A percentile compares a stretch with the other conserved stretches of the same genome.
Conservation (phyloP, 306 rosid species). For the Inga laurina region DNA sequence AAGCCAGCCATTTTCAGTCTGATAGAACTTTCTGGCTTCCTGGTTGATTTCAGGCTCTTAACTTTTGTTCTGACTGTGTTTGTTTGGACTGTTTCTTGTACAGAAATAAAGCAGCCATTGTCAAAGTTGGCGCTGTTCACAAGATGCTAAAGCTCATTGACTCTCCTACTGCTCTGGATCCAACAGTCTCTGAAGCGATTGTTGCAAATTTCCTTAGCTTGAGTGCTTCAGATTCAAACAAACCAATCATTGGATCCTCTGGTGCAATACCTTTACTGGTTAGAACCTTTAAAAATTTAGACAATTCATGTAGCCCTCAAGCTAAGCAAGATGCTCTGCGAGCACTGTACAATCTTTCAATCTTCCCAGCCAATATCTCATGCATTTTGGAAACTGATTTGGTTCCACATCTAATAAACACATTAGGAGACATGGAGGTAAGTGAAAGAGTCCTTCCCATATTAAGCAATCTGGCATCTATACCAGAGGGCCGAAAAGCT, state of each 20-base stretch:
- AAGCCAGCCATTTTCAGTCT: slow-evolving; percentile 19
- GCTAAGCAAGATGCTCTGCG: slow-evolving; percentile 84
- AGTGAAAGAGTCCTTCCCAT: slow-evolving; percentile 77
- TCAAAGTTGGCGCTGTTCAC: slow-evolving; percentile 86
- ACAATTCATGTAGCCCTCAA: slow-evolving; percentile 52
- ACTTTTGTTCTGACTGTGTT: not conserved
- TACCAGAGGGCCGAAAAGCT: slow-evolving; percentile 78
- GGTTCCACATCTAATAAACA: slow-evolving; percentile 58
- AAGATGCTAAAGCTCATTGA: slow-evolving; percentile 84
- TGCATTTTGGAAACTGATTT: slow-evolving; percentile 71
- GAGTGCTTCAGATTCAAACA: slow-evolving; percentile 92
- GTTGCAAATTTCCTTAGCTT: slow-evolving; percentile 87
- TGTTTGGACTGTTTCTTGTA: slow-evolving; percentile 8
- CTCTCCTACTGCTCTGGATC: slow-evolving; percentile 46
- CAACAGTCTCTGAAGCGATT: slow-evolving; percentile 77
- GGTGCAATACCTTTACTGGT: slow-evolving; percentile 79
- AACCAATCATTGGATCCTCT: slow-evolving; percentile 85
- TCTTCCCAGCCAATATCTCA: slow-evolving; percentile 62
- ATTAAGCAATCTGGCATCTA: slow-evolving; percentile 71
- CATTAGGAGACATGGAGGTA: slow-evolving; percentile 83
- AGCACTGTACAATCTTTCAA: slow-evolving; percentile 92
- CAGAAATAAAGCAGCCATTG: slow-evolving; percentile 96
- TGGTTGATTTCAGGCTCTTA: not conserved
- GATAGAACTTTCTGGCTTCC: not conserved
- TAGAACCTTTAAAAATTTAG: slow-evolving; percentile 54